phyloP scores from a whole-genome alignment of 768 basidiomycete genomes.

The Lactarius hengduanensis region DNA sequence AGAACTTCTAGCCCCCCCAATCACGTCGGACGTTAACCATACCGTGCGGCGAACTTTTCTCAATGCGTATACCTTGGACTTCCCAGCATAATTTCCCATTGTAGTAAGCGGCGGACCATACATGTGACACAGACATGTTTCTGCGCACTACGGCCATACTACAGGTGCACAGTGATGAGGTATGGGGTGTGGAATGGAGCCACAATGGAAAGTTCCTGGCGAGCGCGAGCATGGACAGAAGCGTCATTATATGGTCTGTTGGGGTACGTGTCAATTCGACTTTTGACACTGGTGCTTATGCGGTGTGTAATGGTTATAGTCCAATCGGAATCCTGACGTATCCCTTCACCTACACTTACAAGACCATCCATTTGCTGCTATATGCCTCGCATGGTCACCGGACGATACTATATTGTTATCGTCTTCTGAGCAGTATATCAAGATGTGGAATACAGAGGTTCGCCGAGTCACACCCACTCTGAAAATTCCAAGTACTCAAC shows the following conservation, averaged over 20 bases:
- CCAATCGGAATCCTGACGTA: conserved; percentile 48
- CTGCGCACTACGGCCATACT: conserved; percentile 83
- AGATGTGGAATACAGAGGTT: conserved; percentile 90
- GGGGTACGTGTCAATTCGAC: conserved; percentile 51
- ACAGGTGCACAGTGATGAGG: conserved; percentile 86
- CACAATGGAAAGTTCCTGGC: conserved; percentile 83
- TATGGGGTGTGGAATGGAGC: conserved; percentile 96
- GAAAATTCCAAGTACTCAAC: conserved; percentile 8
- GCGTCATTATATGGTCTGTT: conserved; percentile 86
- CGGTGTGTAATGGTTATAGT: conserved; percentile 13
- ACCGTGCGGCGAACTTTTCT: conserved; percentile 35
- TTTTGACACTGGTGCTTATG: conserved; percentile 11
- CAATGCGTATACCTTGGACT: conserved; percentile 71
- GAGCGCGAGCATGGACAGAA: conserved; percentile 83
- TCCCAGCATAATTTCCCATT: conserved; percentile 65
- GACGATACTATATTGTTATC: conserved; percentile 85
- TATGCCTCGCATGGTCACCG: conserved; percentile 88
- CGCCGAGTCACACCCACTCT: conserved; percentile 15
- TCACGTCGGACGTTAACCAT: neutral
- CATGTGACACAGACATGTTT: conserved; percentile 77
- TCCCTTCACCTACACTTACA: conserved; percentile 57
- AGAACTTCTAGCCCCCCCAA: neutral
- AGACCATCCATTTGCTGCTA: conserved; percentile 78
- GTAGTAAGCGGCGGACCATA: conserved; percentile 70
- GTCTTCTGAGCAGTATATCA: conserved; percentile 75